Conservation (phyloP, 225 moss, liverwort and hornwort species). For the Marchantia polymorpha region DNA sequence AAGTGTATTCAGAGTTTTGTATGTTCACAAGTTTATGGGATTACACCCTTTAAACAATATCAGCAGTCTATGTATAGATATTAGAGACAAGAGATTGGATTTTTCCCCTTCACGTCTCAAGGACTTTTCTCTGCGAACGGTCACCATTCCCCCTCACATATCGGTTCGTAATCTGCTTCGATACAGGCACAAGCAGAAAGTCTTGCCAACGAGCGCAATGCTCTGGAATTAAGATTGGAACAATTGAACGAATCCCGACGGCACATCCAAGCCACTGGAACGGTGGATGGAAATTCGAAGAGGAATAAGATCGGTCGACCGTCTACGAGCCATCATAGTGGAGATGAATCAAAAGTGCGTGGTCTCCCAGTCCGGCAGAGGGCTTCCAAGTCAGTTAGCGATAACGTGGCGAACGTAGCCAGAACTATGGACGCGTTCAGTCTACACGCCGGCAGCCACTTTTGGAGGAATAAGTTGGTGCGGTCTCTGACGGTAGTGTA, state of each 20-base stretch:
- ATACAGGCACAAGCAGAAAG: constrained; percentile 79
- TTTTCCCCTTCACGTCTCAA: too few species aligned
- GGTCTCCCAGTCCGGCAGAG: constrained; percentile 63
- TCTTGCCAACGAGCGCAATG: constrained; percentile 73
- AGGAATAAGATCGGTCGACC: constrained; percentile 73
- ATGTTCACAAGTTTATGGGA: too few species aligned
- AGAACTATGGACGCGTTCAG: constrained; percentile 73
- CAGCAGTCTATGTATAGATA: too few species aligned
- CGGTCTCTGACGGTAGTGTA: constrained; percentile 71
- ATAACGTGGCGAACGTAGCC: constrained; percentile 73
- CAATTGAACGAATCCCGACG: constrained; percentile 62
- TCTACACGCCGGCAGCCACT: constrained; percentile 66
- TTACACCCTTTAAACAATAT: too few species aligned
- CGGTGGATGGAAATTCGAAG: constrained; percentile 63
- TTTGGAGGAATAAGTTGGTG: constrained; percentile 70
- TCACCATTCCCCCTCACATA: not conserved
- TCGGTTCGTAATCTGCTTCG: not conserved
- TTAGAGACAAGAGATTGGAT: too few species aligned
- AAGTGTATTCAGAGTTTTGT: too few species aligned
- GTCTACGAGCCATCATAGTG: constrained; percentile 50
- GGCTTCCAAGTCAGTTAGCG: constrained; percentile 61
- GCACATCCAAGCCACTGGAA: constrained; percentile 47
- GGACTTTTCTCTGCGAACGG: not conserved
- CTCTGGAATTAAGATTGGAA: constrained; percentile 67
- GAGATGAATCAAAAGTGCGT: constrained; percentile 54